These are phyloP conservation scores for Psophocarpus tetragonolobus DNA, from an alignment of 306 rosid genomes.

Conservation along the genomic window DNA sequence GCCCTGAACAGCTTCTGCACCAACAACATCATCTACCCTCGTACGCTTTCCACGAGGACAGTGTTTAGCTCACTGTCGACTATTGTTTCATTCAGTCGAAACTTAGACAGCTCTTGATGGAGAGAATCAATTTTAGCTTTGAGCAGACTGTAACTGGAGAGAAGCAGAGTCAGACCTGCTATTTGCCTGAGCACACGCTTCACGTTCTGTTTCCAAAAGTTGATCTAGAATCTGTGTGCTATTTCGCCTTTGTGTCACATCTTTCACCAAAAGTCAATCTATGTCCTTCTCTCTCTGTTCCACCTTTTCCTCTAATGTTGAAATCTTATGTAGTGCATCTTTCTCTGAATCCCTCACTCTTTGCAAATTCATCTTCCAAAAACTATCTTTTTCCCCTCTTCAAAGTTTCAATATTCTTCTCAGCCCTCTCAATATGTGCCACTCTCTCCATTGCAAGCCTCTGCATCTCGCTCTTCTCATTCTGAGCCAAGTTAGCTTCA, in stretches of 20 bases:
- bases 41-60: constrained; percentile 66
- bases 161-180: constrained; percentile 78
- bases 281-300: constrained; percentile 76
- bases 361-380: constrained; percentile 51
- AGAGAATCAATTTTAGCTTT: constrained; percentile 68
- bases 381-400: constrained; percentile 55
- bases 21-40: constrained; percentile 65
- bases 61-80: constrained; percentile 67
- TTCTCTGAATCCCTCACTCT: constrained; percentile 57
- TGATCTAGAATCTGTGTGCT: constrained; percentile 64
- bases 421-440: constrained; percentile 69
- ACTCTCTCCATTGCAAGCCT: constrained; percentile 74
- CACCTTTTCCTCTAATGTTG: constrained; percentile 62
- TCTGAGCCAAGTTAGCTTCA: constrained; percentile 63
- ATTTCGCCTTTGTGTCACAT: constrained; percentile 60
- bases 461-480: constrained; percentile 80
- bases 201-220: constrained; percentile 77
- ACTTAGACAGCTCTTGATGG: constrained; percentile 72
- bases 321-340: constrained; percentile 56
- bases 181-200: constrained; percentile 78
- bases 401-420: constrained; percentile 66
- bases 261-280: constrained; percentile 61
- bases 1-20: constrained; percentile 66
- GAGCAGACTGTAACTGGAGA: constrained; percentile 71
- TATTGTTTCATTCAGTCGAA: constrained; percentile 74